Conservation (phyloP, 352 stramenopile species). For the Pilasporangium apinafurcum region DNA sequence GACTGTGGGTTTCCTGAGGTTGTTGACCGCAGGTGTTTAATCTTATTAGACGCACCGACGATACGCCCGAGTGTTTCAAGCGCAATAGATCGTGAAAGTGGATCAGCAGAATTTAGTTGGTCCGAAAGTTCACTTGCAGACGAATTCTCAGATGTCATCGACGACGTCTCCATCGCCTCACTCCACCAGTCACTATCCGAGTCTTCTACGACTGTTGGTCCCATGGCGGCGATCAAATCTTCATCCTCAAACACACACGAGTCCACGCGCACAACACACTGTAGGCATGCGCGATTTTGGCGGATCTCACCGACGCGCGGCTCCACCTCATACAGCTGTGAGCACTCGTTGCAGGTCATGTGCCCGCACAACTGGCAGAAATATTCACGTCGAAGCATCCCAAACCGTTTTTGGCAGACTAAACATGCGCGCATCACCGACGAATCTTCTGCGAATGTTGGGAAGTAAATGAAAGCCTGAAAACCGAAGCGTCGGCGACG, state of each 20-base stretch:
- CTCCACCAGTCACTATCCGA: slow-evolving; percentile 26
- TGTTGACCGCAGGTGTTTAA: too few relatives aligned
- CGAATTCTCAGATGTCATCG: slow-evolving; percentile 13
- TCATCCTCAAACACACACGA: slow-evolving; percentile 32
- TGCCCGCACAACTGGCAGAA: slow-evolving; percentile 39
- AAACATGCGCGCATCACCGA: slow-evolving; percentile 15
- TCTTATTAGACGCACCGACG: slow-evolving; percentile 12
- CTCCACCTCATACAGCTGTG: slow-evolving; percentile 29
- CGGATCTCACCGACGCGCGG: slow-evolving; percentile 18
- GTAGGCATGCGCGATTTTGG: slow-evolving; percentile 28
- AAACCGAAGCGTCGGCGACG: slow-evolving; percentile 53
- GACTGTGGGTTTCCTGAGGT: too few relatives aligned
- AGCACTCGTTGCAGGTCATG: slow-evolving; percentile 28
- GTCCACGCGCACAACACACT: slow-evolving; percentile 31
- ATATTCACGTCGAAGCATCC: slow-evolving; percentile 24
- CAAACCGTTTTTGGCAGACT: slow-evolving; percentile 35
- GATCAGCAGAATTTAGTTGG: slow-evolving; percentile 31
- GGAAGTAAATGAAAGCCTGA: slow-evolving; percentile 54
- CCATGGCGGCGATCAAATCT: slow-evolving; percentile 23
- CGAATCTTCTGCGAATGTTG: slow-evolving; percentile 15
- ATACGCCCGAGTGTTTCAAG: slow-evolving; percentile 34
- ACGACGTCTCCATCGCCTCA: slow-evolving; percentile 2
- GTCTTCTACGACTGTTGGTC: slow-evolving; percentile 26
- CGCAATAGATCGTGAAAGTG: slow-evolving; percentile 19
- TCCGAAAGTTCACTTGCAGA: slow-evolving; percentile 16